Evolutionary conservation across 2,329 filamentous ascomycete genomes (phyloP).

Genomic region (Exophiala bonariae): DNA sequence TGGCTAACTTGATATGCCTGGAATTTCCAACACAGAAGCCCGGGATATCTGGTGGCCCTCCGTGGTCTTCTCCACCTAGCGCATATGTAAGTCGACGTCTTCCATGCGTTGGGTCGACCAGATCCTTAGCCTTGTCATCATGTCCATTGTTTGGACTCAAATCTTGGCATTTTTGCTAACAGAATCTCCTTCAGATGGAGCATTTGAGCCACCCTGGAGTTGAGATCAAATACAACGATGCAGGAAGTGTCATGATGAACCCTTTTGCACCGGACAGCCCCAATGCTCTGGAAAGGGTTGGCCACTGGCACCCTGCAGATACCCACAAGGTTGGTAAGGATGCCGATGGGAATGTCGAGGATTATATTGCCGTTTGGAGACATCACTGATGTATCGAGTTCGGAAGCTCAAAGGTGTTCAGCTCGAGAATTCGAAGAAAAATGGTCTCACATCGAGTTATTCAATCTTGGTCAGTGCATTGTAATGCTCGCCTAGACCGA

Average conservation of each 20-base stretch:
- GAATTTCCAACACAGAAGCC: slow-evolving; percentile 78
- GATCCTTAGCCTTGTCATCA: too few species aligned
- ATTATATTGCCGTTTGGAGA: slow-evolving; percentile 46
- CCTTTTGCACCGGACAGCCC: slow-evolving; percentile 46
- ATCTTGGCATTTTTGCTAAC: too few species aligned
- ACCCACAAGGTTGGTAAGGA: slow-evolving; percentile 57
- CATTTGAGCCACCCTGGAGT: slow-evolving; percentile 71
- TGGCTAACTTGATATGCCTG: slow-evolving; percentile 61
- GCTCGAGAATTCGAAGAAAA: too few species aligned
- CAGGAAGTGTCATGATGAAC: slow-evolving; percentile 50
- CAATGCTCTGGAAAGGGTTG: slow-evolving; percentile 46
- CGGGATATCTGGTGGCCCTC: slow-evolving; percentile 66
- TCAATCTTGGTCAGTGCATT: slow-evolving; percentile 68
- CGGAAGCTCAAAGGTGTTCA: neutral
- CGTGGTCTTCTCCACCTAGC: slow-evolving; percentile 67
- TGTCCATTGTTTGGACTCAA: too few species aligned
- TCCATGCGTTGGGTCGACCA: too few species aligned
- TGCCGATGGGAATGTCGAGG: slow-evolving; percentile 39
- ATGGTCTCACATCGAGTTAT: neutral
- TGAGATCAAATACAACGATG: slow-evolving; percentile 61
- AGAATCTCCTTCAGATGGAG: slow-evolving; percentile 35
- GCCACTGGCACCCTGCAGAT: slow-evolving; percentile 56
- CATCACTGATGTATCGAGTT: slow-evolving; percentile 29
- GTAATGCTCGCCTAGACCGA: slow-evolving; percentile 94
- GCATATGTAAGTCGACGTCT: slow-evolving; percentile 56